Percentiles rank a stretch among this genome's conserved stretches.
Conservation (phyloP, 495 filamentous ascomycete genomes). For the Trichoderma reesei region DNA sequence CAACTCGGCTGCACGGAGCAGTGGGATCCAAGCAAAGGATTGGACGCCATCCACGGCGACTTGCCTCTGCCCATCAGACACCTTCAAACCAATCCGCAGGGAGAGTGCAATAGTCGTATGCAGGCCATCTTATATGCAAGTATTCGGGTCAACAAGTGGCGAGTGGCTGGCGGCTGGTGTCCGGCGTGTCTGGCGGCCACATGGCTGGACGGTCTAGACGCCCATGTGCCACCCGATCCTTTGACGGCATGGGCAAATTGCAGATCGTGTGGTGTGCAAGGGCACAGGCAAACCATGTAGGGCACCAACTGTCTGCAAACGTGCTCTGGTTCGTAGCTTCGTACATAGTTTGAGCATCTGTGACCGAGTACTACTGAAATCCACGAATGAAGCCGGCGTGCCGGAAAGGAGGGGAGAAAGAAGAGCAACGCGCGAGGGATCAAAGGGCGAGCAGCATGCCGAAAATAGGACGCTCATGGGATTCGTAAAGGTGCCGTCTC, state of each 20-base stretch:
- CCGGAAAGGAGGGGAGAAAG: neutral
- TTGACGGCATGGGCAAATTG: neutral
- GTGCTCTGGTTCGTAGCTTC: neutral
- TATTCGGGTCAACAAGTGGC: neutral
- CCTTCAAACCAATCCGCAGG: neutral
- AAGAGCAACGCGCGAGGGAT: neutral
- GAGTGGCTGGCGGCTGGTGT: neutral
- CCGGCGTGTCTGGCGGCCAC: conserved; percentile 1
- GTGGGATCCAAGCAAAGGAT: neutral
- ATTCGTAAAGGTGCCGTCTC: neutral
- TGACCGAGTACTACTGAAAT: neutral
- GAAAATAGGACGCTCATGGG: neutral
- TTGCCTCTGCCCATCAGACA: neutral
- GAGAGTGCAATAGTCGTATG: neutral
- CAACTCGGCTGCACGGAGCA: neutral
- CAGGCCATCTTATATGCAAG: conserved; percentile 3
- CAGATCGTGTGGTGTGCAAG: neutral
- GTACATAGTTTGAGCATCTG: no score
- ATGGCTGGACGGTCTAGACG: neutral
- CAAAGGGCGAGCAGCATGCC: neutral
- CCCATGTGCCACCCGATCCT: conserved; percentile 4
- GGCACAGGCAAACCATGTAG: neutral
- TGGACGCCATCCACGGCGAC: neutral
- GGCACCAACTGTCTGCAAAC: conserved; percentile 4
- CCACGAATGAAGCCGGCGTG: neutral